Evolutionary conservation across 345 rosid genomes (phyloP), one percentile per base, ranked within the genome.

Genomic region (Aurinia saxatilis): DNA sequence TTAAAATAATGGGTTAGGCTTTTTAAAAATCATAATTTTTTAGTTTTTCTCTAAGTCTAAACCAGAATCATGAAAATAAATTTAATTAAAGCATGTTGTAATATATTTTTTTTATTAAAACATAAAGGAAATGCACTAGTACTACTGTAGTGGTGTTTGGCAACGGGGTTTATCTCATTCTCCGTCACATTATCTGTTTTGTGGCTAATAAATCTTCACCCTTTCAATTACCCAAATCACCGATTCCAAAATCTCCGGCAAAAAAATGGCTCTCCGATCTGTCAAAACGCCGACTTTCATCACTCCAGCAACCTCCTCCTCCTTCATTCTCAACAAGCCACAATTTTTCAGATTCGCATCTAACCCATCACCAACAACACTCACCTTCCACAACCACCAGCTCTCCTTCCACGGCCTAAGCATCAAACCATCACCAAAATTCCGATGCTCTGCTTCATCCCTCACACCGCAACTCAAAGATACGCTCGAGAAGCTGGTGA

Each of bases 401-500:
- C 45, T 18, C 2, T 50, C 69, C 33, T 48, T 49, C 54, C 41
- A 49, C 65, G 7, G 33, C 38, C 7, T 27, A 6, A 27, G n/a
- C 12, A 49, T 57, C 34, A 63, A 71, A 21, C 39, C 29, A 6
- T 21, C 44, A 6, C 8, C 51, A 0, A 71, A 42, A 10, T 71
- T 64, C 54, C 70, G 65, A 9, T 71, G 70, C 75, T 71, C 65
- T 1, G 75, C 70, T 23, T 71, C 86, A 75, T 84, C 76, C 1
- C 72, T 91, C 10, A 77, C 84, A 31, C 91, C 96, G n/a, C 78
- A 81, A 50, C 88, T 91, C 0, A 88, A 67, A 73, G 74, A 71
- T 21, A 86, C 96, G 19, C 64, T 91, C 70, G 95, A 91, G 58
- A 86, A 78, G 27, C 73, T 91, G 54, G 95, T 88, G 45, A 72